These are phyloP conservation scores for Monilinia polystroma DNA, from an alignment of 2,329 filamentous ascomycete genomes.

Conservation along the genomic window DNA sequence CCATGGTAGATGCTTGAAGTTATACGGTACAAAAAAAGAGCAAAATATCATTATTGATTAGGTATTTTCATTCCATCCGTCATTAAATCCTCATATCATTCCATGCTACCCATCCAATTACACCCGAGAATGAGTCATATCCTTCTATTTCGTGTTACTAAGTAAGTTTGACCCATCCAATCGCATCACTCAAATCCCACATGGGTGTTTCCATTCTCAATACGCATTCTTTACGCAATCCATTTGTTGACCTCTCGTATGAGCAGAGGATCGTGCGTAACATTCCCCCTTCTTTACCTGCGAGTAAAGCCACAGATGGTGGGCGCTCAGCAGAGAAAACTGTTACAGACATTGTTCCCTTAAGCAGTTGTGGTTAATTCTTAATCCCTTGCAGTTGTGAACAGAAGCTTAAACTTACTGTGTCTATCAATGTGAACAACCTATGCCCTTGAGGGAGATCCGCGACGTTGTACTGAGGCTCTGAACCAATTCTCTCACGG, in stretches of 20 bases:
- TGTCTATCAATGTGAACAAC: constrained; percentile 39
- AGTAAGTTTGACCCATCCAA: constrained; percentile 24
- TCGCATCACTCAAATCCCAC: constrained; percentile 18
- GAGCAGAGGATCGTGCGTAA: constrained; percentile 38
- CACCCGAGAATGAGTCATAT: background rate
- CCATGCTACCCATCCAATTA: background rate
- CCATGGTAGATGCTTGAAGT: background rate
- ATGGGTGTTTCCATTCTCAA: constrained; percentile 29
- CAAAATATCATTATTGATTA: constrained; percentile 2
- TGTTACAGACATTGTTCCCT: constrained; percentile 33
- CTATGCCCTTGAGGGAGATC: constrained; percentile 24
- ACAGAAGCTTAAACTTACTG: constrained; percentile 20
- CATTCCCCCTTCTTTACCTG: constrained; percentile 42
- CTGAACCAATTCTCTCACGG: constrained; percentile 30
- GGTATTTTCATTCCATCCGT: background rate
- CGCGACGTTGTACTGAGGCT: constrained; percentile 27
- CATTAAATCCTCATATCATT: background rate
- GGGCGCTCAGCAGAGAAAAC: constrained; percentile 40
- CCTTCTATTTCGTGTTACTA: background rate
- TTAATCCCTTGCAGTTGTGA: background rate
- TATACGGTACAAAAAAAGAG: background rate
- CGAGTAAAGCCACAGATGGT: constrained; percentile 39
- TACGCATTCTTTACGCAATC: constrained; percentile 28
- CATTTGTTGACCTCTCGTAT: constrained; percentile 26
- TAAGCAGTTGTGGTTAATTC: constrained; percentile 1